Conservation (phyloP, 768 basidiomycete genomes). For the Serendipita sp. region DNA sequence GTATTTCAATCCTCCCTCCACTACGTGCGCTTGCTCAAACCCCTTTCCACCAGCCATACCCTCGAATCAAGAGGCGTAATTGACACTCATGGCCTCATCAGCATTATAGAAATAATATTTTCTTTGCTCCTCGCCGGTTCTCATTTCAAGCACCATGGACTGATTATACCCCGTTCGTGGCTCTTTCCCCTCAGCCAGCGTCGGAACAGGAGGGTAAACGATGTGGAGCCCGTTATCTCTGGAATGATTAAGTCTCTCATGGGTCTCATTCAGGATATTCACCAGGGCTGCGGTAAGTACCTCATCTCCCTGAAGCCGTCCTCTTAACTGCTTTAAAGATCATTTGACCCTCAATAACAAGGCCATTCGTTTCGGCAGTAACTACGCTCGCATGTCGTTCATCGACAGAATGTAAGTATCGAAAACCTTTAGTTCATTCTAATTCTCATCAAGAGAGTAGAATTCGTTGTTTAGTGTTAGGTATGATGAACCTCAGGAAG, state of each 20-base stretch:
- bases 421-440: neutral
- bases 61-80: neutral
- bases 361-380: neutral
- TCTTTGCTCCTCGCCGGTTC: neutral
- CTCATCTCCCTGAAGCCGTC: neutral
- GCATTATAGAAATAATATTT: neutral
- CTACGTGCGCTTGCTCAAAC: neutral
- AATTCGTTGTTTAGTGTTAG: slow-evolving; percentile 1
- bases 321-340: neutral
- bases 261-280: neutral
- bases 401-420: neutral
- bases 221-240: neutral
- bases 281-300: neutral
- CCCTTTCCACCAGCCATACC: neutral
- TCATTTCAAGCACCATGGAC: neutral
- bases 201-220: neutral
- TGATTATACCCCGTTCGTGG: neutral
- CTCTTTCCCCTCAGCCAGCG: neutral
- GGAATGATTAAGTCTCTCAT: neutral
- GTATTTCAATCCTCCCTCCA: neutral
- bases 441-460: neutral
- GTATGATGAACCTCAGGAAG: neutral
- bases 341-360: neutral
- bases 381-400: neutral
- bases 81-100: neutral